Base-by-base conservation (phyloP, 768 basidiomycete genomes). In the Russula lepida region DNA sequence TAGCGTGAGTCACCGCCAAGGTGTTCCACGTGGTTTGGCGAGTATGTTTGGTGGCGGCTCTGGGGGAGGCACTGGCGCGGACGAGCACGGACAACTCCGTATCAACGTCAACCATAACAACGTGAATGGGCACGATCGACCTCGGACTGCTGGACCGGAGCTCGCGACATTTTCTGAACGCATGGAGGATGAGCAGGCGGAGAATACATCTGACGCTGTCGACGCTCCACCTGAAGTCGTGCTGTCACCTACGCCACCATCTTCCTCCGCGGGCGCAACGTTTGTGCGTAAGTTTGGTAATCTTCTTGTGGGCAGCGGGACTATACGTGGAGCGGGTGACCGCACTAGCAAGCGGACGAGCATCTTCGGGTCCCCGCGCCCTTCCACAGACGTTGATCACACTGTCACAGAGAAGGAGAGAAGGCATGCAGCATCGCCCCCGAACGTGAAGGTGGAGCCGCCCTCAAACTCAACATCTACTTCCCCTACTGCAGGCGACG, bases 1-100 rank as follows among this genome's bases (percentile, higher is more conserved):
- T 70, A 89, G 88, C 68, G 78, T 93, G 72, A 89, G 86, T 66
- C 88, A 91, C 69, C 74, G 89, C 21, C 90, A 88, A 12, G 73
- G 69, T 2, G 73, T 72, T 3, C 66, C 79, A 21, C 77, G 82
- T 47, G 80, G 82, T 2, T 82, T 84, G 81, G 77, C 80, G 27
- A 81, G 79, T 11, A 78, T 85, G 75, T 84, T 87, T 70, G 84
- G 85, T 15, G 68, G 69, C 30, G 48, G 55, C 53, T 48, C 28
- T 5, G 50, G 44, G 0, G 56, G 55, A 44, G 64, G 56, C 13
- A 64, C 68, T 30, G 67, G 60, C 25, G 60, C 50, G 54, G 35
- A 54, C 59, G 60, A 67, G 49, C 54, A 66, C 39, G 63, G 71
- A 66, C 58, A 49, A 44, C 56, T 62, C 21, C 23, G 56, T n/a